Conservation (phyloP, 768 basidiomycete genomes). For the Candolleomyces aberdarensis region DNA sequence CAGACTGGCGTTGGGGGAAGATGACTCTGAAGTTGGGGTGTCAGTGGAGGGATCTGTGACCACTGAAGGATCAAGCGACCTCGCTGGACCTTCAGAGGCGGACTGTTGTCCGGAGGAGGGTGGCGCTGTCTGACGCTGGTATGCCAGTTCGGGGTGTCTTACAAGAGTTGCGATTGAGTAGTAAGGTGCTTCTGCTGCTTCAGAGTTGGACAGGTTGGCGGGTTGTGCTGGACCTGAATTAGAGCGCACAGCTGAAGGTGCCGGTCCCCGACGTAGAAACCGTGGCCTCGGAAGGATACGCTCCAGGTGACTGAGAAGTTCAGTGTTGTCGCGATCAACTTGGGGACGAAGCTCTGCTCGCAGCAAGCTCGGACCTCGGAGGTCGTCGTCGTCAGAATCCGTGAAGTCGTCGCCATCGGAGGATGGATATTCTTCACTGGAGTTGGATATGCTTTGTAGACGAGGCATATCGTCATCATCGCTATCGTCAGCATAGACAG, state of each 20-base stretch:
- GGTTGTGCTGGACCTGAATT: too few relatives aligned
- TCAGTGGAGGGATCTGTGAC: neutral
- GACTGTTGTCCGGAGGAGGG: too few relatives aligned
- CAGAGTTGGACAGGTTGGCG: too few relatives aligned
- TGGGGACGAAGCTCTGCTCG: neutral
- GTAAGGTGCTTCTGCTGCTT: too few relatives aligned
- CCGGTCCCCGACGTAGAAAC: too few relatives aligned
- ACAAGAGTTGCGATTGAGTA: too few relatives aligned
- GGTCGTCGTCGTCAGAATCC: neutral
- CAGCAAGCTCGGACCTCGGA: neutral
- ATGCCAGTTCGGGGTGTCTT: too few relatives aligned
- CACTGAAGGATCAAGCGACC: neutral
- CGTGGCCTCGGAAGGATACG: too few relatives aligned
- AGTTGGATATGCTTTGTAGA: slow-evolving; percentile 32
- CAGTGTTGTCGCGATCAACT: neutral
- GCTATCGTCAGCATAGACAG: slow-evolving; percentile 11
- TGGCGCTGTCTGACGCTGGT: too few relatives aligned
- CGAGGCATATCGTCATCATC: slow-evolving; percentile 33
- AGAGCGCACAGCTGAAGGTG: too few relatives aligned
- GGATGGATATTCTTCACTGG: slow-evolving; percentile 27
- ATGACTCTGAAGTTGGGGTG: neutral
- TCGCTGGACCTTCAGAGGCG: too few relatives aligned
- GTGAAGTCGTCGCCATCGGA: slow-evolving; percentile 20
- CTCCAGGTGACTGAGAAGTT: too few relatives aligned
- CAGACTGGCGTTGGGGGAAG: slow-evolving; percentile 15